Evolutionary conservation across 2,329 filamentous ascomycete species (phyloP), one percentile per base, ranked within the genome.

Genomic region (Exophiala sp.): DNA sequence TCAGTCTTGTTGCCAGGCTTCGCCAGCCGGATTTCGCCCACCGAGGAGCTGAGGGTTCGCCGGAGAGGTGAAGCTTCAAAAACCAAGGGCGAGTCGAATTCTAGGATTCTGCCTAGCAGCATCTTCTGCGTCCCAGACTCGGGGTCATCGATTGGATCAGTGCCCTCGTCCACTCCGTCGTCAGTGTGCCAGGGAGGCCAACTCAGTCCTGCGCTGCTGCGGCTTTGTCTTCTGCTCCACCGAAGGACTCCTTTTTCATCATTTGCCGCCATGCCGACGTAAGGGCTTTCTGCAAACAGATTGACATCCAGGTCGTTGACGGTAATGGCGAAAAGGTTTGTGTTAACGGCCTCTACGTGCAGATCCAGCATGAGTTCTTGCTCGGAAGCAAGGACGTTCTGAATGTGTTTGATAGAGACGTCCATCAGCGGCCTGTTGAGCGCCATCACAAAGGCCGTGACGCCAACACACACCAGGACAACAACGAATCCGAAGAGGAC

Each of bases 321-420:
- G 2, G 85, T 85, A 35, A 98, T 85, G 1, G 88, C 82, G 32
- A 97, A 85, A 34, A 96, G 82, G 60, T 97, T 98, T 1, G 91
- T 90, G 65, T 98, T 98, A 60, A 91, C 77, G 0, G 91, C 93
- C 59, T 81, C 81, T 52, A 98, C 88, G 16, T 87, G 81, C 42
- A 98, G 72, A 66, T 98, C 91, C 62, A 97, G 79, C 81, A 98
- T 95, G 35, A 98, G 78, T 65, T 97, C 90, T 66, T 95, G 88
- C 66, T 95, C 88, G 61, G 88, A 95, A 2, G 90, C 90, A 42
- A 97, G 78, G 19, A 98, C 88, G 59, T 95, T 94, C 61, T 85
- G 81, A 58, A 98, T 88, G 56, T 84, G 83, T 48, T 85, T 74
- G 38, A 97, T 80, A 57, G 85, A 76, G 51, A 97, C 86, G 57